Percentiles rank a stretch among this genome's conserved stretches.
phyloP scores from a whole-genome alignment of 1,284 basidiomycete genomes.

The Ustilago esculenta region DNA sequence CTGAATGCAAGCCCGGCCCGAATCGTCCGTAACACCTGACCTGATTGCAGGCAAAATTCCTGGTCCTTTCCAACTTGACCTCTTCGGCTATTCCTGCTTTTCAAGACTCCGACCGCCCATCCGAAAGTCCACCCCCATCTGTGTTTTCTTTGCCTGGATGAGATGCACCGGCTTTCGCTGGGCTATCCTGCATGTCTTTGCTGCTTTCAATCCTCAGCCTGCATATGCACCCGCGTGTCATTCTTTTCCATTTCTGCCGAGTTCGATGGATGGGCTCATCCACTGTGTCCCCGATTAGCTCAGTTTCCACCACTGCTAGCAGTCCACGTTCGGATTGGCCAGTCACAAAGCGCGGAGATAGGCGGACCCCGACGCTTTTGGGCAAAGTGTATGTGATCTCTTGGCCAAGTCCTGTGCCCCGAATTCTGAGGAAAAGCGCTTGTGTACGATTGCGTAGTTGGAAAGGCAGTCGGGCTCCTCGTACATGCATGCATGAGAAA shows the following conservation, averaged over 20 bases:
- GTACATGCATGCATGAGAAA: constrained; percentile 8
- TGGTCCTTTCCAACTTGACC: constrained; percentile 30
- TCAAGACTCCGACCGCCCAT: constrained; percentile 18
- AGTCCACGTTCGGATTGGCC: too few species aligned
- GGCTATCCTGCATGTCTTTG: neutral
- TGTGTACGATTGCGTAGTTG: constrained; percentile 2
- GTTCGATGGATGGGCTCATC: constrained; percentile 9
- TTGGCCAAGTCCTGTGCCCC: too few species aligned
- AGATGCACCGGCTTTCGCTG: too few species aligned
- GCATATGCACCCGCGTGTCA: neutral
- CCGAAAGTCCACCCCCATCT: constrained; percentile 1
- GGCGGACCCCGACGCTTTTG: constrained; percentile 1
- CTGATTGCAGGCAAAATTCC: constrained; percentile 13
- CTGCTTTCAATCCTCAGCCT: neutral
- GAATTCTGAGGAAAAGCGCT: neutral
- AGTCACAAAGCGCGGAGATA: constrained; percentile 15
- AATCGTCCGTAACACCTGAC: neutral
- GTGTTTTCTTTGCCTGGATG: neutral
- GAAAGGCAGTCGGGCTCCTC: neutral
- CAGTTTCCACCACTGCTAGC: neutral
- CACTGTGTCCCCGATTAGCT: neutral
- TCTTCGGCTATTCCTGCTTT: constrained; percentile 10
- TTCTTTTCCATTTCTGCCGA: constrained; percentile 8
- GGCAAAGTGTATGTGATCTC: neutral
- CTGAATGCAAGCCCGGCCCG: too few species aligned